A percentile compares a stretch with the other conserved stretches of the same genome.
phyloP scores from a whole-genome alignment of 768 basidiomycete genomes.

The Mycena latifolia region DNA sequence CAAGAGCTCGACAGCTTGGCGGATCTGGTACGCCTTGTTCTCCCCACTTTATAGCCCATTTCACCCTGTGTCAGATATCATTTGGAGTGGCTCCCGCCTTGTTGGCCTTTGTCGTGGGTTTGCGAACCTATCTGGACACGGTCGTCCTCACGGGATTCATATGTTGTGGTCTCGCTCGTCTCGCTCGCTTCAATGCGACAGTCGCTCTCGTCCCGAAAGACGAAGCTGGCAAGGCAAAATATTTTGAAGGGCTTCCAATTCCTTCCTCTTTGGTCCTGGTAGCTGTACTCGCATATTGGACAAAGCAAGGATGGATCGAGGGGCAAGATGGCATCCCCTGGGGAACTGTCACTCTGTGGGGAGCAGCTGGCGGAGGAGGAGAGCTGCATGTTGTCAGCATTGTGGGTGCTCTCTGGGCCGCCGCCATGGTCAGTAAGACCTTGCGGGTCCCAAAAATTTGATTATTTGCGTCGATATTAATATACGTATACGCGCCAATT shows the following conservation, averaged over 20 bases:
- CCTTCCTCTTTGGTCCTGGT: constrained; percentile 91
- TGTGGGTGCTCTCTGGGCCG: constrained; percentile 89
- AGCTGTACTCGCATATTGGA: constrained; percentile 83
- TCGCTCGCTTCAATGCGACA: constrained; percentile 98
- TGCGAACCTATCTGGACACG: constrained; percentile 92
- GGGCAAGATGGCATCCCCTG: constrained; percentile 81
- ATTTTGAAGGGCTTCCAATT: constrained; percentile 98
- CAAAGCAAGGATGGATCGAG: constrained; percentile 86
- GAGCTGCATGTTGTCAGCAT: constrained; percentile 87
- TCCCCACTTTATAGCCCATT: constrained; percentile 4
- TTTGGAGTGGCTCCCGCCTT: constrained; percentile 99
- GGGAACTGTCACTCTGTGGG: constrained; percentile 83
- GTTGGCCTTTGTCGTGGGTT: constrained; percentile 89
- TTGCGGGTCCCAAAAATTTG: constrained; percentile 85
- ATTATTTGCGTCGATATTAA: neutral
- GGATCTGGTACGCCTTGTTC: constrained; percentile 77
- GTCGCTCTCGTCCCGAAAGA: constrained; percentile 95
- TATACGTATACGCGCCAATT: no score
- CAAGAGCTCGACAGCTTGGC: constrained; percentile 98
- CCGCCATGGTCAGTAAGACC: constrained; percentile 99
- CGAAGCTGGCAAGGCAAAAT: constrained; percentile 85
- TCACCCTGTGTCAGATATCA: constrained; percentile 74
- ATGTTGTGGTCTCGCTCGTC: constrained; percentile 95
- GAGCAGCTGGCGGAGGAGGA: constrained; percentile 75
- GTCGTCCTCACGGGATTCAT: constrained; percentile 90